Evolutionary conservation across 2,329 filamentous ascomycete species (phyloP).

Genomic region (Calonectria montana): DNA sequence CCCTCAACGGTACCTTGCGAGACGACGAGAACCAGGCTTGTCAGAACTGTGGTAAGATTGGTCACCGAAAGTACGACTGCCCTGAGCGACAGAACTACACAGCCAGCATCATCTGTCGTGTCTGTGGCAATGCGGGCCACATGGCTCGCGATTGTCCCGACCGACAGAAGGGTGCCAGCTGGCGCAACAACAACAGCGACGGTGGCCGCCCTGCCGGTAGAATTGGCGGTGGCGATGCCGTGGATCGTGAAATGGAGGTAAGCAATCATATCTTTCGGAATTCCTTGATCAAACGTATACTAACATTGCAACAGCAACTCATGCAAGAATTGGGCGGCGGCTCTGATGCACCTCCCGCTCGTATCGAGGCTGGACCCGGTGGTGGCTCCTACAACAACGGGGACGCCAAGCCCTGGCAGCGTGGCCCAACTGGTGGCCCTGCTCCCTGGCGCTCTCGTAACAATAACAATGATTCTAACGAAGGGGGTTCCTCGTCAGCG

Average conservation of each 20-base stretch:
- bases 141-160: constrained; percentile 99
- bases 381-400: constrained; percentile 62
- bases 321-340: constrained; percentile 93
- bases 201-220: constrained; percentile 68
- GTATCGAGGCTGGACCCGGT: constrained; percentile 84
- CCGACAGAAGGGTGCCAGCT: constrained; percentile 88
- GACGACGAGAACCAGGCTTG: constrained; percentile 99
- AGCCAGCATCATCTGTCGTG: constrained; percentile 98
- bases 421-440: constrained; percentile 83
- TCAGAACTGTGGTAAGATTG: constrained; percentile 99
- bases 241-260: constrained; percentile 96
- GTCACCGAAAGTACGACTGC: constrained; percentile 98
- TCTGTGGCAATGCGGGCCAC: constrained; percentile 97
- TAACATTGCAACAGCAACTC: constrained; percentile 76
- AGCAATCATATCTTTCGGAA: constrained; percentile 46
- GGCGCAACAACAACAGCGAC: constrained; percentile 82
- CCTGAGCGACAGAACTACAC: constrained; percentile 98
- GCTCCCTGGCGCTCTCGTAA: constrained; percentile 80
- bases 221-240: constrained; percentile 82
- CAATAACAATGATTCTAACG: constrained; percentile 63
- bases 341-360: constrained; percentile 74
- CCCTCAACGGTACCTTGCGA: constrained; percentile 97
- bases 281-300: constrained; percentile 39
- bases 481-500: constrained; percentile 61
- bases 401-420: constrained; percentile 87